Conservation (phyloP, 352 stramenopile species). For the Hyaloperonospora brassicae region DNA sequence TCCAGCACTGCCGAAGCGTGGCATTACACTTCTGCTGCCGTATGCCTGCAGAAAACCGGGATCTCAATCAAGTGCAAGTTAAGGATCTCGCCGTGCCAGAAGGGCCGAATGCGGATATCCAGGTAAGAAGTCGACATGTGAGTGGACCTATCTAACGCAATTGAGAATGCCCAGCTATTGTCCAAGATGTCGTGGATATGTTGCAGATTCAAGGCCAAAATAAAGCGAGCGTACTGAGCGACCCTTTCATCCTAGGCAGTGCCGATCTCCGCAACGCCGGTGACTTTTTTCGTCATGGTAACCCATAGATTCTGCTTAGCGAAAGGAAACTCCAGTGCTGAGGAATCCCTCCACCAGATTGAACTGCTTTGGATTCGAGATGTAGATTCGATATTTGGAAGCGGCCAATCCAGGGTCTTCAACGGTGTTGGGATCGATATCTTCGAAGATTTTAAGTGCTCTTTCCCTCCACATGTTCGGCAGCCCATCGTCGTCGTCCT, state of each 20-base stretch:
- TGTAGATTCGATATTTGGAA: neutral
- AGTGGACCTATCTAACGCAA: no score
- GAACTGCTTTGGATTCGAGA: neutral
- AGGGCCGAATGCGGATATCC: no score
- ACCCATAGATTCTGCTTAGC: no score
- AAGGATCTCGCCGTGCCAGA: neutral
- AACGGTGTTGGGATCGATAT: no score
- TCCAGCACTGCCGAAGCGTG: no score
- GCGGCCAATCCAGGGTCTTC: no score
- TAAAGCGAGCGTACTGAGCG: neutral
- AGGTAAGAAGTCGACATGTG: no score
- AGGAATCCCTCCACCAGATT: no score
- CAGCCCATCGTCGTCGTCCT: neutral
- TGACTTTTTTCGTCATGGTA: neutral
- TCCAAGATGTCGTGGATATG: no score
- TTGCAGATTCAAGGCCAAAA: neutral
- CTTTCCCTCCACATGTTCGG: neutral
- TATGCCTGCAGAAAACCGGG: neutral
- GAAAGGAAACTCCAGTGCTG: no score
- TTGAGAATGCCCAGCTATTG: no score
- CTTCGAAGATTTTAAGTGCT: neutral
- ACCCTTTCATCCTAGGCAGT: neutral
- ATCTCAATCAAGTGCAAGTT: neutral
- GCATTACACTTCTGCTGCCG: neutral
- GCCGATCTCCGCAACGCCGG: neutral